Conservation (phyloP, 108 stramenopile genomes). For the Chaetoceros muelleri region DNA sequence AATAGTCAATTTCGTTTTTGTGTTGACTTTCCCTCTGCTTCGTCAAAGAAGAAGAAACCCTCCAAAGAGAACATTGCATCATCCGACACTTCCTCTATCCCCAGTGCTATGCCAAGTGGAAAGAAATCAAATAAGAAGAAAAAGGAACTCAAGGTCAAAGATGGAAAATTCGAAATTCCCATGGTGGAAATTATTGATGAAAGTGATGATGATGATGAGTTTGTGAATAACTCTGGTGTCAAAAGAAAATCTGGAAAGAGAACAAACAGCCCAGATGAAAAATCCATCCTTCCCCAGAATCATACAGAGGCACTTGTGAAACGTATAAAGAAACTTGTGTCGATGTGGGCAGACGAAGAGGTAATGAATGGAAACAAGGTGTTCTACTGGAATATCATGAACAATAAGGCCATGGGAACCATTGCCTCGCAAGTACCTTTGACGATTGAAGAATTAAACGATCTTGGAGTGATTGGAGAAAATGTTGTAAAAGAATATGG, state of each 20-base stretch:
- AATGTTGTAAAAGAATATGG: constrained; percentile 72
- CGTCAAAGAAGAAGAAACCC: constrained; percentile 5
- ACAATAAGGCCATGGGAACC: constrained; percentile 37
- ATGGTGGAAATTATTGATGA: neutral
- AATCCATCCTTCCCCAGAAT: constrained; percentile 34
- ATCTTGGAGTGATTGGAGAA: constrained; percentile 50
- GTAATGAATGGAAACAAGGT: constrained; percentile 64
- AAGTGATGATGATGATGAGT: constrained; percentile 4
- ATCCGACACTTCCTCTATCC: neutral
- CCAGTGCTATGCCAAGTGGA: too few species aligned
- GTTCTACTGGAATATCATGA: constrained; percentile 80
- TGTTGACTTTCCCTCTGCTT: constrained; percentile 49
- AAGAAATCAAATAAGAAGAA: constrained; percentile 24
- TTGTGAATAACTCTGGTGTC: neutral
- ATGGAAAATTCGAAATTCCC: constrained; percentile 14
- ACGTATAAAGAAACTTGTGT: constrained; percentile 53
- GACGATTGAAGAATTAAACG: constrained; percentile 54
- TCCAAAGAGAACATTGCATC: constrained; percentile 15
- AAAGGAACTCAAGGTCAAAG: constrained; percentile 15
- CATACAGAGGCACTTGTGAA: constrained; percentile 36
- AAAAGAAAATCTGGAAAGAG: constrained; percentile 6
- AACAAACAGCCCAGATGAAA: too few species aligned
- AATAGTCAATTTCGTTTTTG: constrained; percentile 36
- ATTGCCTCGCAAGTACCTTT: constrained; percentile 58
- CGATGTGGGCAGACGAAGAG: constrained; percentile 77